Evolutionary conservation across 2,329 filamentous ascomycete species (phyloP), one percentile per base, ranked within the genome.

Genomic region (Dactylellina parvicollis): DNA sequence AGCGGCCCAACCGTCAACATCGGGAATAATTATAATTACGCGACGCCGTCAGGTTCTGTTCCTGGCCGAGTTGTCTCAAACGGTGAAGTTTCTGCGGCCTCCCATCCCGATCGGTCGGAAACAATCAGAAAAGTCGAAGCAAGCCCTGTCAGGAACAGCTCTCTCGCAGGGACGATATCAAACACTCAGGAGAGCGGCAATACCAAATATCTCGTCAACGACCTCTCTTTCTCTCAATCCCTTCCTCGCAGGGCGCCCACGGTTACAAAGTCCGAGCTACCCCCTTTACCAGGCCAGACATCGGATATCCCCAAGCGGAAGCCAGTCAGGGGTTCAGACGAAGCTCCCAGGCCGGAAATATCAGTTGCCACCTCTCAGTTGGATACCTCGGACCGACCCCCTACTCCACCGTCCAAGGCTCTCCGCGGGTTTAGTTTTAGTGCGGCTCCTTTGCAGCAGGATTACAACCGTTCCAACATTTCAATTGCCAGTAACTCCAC

Each of bases 241-340:
- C 9, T 5, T 44, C 50, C 57, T 26, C 57, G 50, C 20, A 50
- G 66, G 52, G 46, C 50, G 50, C 57, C 57, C 20, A 64, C 67
- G 10, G 40, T 72, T 46, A 64, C 60, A 12, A 64, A 72, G 38
- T 52, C 67, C 4, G 67, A 72, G 61, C 46, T 72, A 40, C 67
- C 67, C 54, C 67, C 67, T 28, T 59, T 72, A 26, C 67, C 67
- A 30, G 67, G 67, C 22, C 67, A 72, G 44, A 72, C 59, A 18
- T 46, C 67, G 14, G 59, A 72, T 36, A 72, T 72, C 42, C 67
- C 67, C 30, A 72, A 59, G 54, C 59, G 67, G 32, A 72, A 72
- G 47, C 67, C 67, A 0, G 52, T 72, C 50, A 72, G 54, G 59
- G 60, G 67, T 32, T 60, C 42, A 24, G 57, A 59, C 38, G 67